Conservation (phyloP, 768 basidiomycete genomes). For the Lactarius pseudohatsudake region DNA sequence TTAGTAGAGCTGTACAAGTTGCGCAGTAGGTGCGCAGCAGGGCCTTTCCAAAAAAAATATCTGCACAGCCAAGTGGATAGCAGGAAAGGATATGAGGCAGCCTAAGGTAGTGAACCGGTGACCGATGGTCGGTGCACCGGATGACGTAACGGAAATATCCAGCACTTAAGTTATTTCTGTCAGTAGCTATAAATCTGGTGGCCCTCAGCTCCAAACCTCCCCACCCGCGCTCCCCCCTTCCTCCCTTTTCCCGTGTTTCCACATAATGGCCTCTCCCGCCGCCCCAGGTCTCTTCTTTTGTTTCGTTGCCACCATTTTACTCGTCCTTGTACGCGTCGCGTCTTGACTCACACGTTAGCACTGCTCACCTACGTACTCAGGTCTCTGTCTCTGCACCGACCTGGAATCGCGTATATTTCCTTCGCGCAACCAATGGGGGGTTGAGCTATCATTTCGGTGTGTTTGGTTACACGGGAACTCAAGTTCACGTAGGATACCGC, state of each 20-base stretch:
- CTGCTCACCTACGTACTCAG: conserved; percentile 36
- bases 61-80: neutral
- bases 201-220: neutral
- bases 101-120: neutral
- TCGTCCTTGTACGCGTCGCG: conserved; percentile 57
- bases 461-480: conserved; percentile 71
- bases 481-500: conserved; percentile 56
- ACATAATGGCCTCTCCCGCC: conserved; percentile 55
- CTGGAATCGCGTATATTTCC: conserved; percentile 70
- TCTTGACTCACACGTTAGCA: conserved; percentile 3
- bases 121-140: neutral
- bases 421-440: conserved; percentile 48
- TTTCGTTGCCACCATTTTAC: conserved; percentile 67
- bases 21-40: conserved; percentile 2
- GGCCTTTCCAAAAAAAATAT: neutral
- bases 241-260: neutral
- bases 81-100: neutral
- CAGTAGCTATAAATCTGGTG: too few relatives aligned
- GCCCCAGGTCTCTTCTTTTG: conserved; percentile 69
- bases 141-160: neutral
- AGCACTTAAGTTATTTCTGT: too few relatives aligned
- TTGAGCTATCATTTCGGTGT: conserved; percentile 60
- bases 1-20: neutral
- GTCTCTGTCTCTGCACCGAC: conserved; percentile 73
- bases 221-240: neutral